These are phyloP conservation scores for Candida morakotiae DNA, from an alignment of 805 yeast genomes.

Conservation along the genomic window DNA sequence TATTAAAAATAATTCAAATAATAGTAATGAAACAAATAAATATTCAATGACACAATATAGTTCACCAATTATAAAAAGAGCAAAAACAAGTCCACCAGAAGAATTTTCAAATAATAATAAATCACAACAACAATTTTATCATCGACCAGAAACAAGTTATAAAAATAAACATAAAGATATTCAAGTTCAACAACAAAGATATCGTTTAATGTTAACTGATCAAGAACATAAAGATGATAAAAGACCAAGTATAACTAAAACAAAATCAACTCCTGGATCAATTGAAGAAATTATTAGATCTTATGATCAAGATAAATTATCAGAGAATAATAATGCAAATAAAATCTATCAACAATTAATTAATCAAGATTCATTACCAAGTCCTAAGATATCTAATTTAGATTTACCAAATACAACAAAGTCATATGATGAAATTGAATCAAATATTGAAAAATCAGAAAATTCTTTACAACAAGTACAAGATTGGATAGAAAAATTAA, in stretches of 20 bases:
- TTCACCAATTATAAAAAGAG: constrained; percentile 5
- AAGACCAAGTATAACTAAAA: not conserved
- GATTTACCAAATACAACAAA: constrained; percentile 14
- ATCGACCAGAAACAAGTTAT: not conserved
- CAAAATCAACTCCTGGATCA: constrained; percentile 12
- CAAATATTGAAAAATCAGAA: constrained; percentile 45
- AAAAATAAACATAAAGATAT: not conserved
- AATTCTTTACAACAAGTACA: constrained; percentile 52
- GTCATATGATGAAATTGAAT: constrained; percentile 29
- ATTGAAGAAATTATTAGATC: constrained; percentile 29
- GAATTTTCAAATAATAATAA: not conserved
- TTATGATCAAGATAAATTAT: constrained; percentile 16
- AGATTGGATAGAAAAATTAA: constrained; percentile 48
- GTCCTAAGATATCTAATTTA: constrained; percentile 32
- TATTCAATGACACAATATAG: constrained; percentile 15
- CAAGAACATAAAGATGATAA: constrained; percentile 19
- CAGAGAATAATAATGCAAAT: constrained; percentile 15
- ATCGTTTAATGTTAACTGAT: constrained; percentile 38
- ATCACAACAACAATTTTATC: too few relatives aligned
- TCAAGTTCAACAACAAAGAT: constrained; percentile 22
- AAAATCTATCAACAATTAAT: constrained; percentile 29
- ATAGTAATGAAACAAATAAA: constrained; percentile 6
- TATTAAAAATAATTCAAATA: constrained; percentile 3
- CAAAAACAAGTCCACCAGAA: constrained; percentile 5
- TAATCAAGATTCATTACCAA: constrained; percentile 17